phyloP scores from a whole-genome alignment of 1,139 yeast species.

The Scheffersomyces parashehatae region DNA sequence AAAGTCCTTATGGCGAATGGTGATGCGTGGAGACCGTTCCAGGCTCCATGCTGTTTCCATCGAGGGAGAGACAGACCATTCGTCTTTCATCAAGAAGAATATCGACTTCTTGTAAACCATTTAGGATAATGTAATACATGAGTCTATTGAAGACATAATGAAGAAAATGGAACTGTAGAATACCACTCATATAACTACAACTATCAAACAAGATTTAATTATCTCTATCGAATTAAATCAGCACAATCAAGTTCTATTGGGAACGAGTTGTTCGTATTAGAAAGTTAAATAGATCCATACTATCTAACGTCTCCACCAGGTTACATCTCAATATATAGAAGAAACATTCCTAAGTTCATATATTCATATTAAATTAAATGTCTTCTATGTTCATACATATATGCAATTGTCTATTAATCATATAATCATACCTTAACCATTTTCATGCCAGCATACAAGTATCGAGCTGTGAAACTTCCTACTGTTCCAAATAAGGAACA shows the following conservation, averaged over 20 bases:
- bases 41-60: constrained; percentile 32
- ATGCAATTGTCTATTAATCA: too few species aligned
- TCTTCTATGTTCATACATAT: too few species aligned
- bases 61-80: constrained; percentile 32
- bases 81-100: constrained; percentile 16
- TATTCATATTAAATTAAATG: too few species aligned
- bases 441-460: constrained; percentile 26
- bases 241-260: too few species aligned
- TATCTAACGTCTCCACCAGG: too few species aligned
- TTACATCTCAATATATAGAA: too few species aligned
- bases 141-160: constrained; percentile 6
- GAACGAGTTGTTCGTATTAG: too few species aligned
- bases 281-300: too few species aligned
- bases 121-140: not conserved
- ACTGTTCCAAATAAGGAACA: constrained; percentile 25
- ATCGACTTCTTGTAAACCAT: constrained; percentile 20
- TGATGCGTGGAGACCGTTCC: constrained; percentile 23
- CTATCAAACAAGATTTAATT: too few species aligned
- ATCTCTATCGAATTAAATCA: too few species aligned
- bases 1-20: constrained; percentile 36
- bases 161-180: constrained; percentile 14
- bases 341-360: too few species aligned
- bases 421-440: constrained; percentile 5
- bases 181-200: too few species aligned
- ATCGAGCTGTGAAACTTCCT: constrained; percentile 26